Percentiles rank a stretch among this genome's conserved stretches.
These are phyloP conservation scores for Falciphora oryzae DNA, from an alignment of 2,329 filamentous ascomycete genomes.

Conservation along the genomic window DNA sequence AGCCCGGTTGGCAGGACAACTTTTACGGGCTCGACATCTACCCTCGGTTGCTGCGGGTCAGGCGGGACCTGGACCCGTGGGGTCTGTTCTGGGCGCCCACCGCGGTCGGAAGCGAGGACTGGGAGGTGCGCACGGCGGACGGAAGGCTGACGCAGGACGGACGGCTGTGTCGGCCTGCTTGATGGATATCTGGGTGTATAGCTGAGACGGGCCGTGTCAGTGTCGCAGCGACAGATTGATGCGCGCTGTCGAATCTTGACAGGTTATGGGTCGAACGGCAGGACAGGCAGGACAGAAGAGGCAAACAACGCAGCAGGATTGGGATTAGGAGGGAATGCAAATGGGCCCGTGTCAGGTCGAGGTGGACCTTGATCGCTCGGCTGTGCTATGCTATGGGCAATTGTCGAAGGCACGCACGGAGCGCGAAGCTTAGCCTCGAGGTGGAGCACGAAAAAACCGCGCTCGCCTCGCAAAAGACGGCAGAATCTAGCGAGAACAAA, in stretches of 20 bases:
- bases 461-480: not conserved
- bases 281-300: not conserved
- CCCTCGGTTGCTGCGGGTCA: constrained; percentile 26
- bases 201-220: not conserved
- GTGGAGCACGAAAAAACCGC: not conserved
- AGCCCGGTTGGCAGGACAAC: constrained; percentile 26
- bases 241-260: too few species aligned
- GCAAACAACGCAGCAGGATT: not conserved
- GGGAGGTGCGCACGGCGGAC: constrained; percentile 13
- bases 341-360: not conserved
- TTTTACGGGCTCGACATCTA: constrained; percentile 30
- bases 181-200: not conserved
- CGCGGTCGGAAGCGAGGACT: constrained; percentile 14
- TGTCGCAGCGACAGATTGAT: not conserved
- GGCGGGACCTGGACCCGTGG: constrained; percentile 32
- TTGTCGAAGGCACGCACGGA: not conserved
- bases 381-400: not conserved
- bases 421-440: not conserved
- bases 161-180: constrained; percentile 11
- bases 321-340: not conserved
- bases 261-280: not conserved
- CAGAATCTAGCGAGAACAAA: not conserved
- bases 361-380: not conserved
- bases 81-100: constrained; percentile 26
- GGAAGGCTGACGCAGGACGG: constrained; percentile 14